Evolutionary conservation across 2,329 filamentous ascomycete genomes (phyloP), one percentile per base, ranked within the genome.

Genomic region (Madurella fahalii): DNA sequence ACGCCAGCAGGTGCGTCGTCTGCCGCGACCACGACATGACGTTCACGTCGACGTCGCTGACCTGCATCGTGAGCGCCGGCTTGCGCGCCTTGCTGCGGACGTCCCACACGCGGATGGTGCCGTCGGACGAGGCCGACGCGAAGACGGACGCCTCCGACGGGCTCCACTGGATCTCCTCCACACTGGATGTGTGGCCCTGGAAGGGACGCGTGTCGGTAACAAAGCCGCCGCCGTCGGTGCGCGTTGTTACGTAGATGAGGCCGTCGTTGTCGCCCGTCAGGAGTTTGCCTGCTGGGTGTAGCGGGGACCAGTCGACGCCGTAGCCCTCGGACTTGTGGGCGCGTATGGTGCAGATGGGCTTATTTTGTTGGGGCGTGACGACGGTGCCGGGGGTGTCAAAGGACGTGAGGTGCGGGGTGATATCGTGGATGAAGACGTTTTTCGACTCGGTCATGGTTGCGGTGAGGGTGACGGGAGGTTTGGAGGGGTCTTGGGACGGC

Each of bases 111-210:
- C 94, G 93, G 59, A 99, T 86, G 9, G 90, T 96, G 64, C 94
- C 93, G 72, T 99, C 94, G 68, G 87, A 91, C 53, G 91, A 95
- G 4, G 90, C 92, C 0, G 93, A 97, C 0, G 94, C 89, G 67
- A 99, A 99, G 30, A 97, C 94, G 58, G 91, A 92, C 59, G 85
- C 85, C 74, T 99, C 94, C 16, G 86, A 89, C 0, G 94, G 94
- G 49, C 90, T 95, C 94, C 94, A 99, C 72, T 97, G 93, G 25
- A 99, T 77, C 69, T 99, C 94, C 76, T 99, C 94, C 15, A 99
- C 85, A 49, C 89, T 93, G 67, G 85, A 83, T 9, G 80, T 81
- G 76, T 99, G 94, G 48, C 92, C 93, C 18, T 83, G 83, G 74
- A 95, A 95, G 1, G 93, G 78, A 42, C 88, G 82, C 12, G 82